Conservation (phyloP, 192 early-diverging fungal species). For the Neocallimastix lanati region DNA sequence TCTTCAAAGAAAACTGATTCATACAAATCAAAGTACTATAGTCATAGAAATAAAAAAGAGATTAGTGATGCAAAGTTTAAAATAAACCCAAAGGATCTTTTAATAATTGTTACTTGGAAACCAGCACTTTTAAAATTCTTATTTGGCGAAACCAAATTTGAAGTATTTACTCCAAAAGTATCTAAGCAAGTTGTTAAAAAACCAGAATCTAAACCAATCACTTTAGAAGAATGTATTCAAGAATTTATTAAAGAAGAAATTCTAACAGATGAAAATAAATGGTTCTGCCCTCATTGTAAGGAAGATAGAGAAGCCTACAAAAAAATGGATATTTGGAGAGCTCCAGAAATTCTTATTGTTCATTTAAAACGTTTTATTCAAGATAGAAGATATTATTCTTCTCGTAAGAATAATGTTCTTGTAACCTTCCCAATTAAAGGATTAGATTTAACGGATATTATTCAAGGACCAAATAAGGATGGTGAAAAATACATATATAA, state of each 20-base stretch:
- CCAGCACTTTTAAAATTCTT: neutral
- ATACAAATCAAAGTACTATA: neutral
- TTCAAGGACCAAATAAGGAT: neutral
- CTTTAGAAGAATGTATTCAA: constrained; percentile 69
- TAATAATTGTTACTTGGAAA: neutral
- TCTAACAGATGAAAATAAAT: constrained; percentile 76
- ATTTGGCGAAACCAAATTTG: neutral
- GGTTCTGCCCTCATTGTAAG: constrained; percentile 64
- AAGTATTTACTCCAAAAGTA: neutral
- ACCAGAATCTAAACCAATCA: constrained; percentile 15
- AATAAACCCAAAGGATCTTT: neutral
- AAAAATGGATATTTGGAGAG: constrained; percentile 47
- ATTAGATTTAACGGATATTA: neutral
- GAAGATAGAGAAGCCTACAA: constrained; percentile 54
- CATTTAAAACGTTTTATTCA: constrained; percentile 77
- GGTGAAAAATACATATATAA: neutral
- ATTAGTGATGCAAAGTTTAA: neutral
- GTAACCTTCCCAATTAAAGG: neutral
- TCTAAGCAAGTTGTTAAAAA: neutral
- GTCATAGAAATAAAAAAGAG: neutral
- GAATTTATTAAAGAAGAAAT: constrained; percentile 68
- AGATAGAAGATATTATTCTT: neutral
- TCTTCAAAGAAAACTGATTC: neutral
- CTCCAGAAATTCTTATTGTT: constrained; percentile 79
- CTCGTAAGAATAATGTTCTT: neutral